Percentiles rank a stretch among this genome's conserved stretches.
phyloP scores from a whole-genome alignment of 768 basidiomycete species.

The Lactifluus piperatus region DNA sequence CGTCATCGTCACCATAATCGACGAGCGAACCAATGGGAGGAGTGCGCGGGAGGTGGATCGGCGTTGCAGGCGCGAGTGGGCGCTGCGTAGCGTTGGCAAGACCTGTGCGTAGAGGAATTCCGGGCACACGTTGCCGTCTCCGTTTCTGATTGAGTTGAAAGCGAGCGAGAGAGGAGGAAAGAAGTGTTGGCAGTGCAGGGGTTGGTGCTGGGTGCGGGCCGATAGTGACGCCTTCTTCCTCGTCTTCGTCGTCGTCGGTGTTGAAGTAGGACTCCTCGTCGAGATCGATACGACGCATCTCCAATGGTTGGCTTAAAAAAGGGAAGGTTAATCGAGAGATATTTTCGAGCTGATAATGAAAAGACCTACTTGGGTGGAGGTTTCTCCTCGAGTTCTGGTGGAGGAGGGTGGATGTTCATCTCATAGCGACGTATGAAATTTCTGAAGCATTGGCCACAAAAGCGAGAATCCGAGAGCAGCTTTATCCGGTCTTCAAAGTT shows the following conservation, averaged over 20 bases:
- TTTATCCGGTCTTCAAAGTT: constrained; percentile 59
- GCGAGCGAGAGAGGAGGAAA: constrained; percentile 22
- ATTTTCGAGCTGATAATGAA: background rate
- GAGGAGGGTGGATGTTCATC: constrained; percentile 79
- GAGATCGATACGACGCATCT: constrained; percentile 47
- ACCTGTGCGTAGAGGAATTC: constrained; percentile 28
- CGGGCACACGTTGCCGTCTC: constrained; percentile 32
- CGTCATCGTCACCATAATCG: constrained; percentile 74
- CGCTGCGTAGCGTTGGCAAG: constrained; percentile 39
- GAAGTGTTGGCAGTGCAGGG: constrained; percentile 13
- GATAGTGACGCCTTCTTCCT: constrained; percentile 30
- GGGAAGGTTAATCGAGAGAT: background rate
- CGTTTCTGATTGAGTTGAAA: constrained; percentile 22
- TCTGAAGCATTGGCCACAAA: constrained; percentile 61
- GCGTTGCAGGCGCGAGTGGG: constrained; percentile 15
- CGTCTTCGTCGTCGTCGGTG: constrained; percentile 70
- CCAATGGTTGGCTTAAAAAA: constrained; percentile 7
- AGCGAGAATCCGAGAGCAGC: constrained; percentile 47
- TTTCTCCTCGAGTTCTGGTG: constrained; percentile 44
- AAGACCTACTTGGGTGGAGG: constrained; percentile 28
- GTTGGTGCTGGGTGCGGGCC: constrained; percentile 15
- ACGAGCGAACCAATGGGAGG: constrained; percentile 54
- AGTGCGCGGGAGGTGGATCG: constrained; percentile 34
- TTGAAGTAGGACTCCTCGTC: constrained; percentile 96
- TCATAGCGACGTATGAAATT: constrained; percentile 78